These are phyloP conservation scores for Protomyces inundatus DNA, from an alignment of 1,139 yeast species.

Conservation along the genomic window DNA sequence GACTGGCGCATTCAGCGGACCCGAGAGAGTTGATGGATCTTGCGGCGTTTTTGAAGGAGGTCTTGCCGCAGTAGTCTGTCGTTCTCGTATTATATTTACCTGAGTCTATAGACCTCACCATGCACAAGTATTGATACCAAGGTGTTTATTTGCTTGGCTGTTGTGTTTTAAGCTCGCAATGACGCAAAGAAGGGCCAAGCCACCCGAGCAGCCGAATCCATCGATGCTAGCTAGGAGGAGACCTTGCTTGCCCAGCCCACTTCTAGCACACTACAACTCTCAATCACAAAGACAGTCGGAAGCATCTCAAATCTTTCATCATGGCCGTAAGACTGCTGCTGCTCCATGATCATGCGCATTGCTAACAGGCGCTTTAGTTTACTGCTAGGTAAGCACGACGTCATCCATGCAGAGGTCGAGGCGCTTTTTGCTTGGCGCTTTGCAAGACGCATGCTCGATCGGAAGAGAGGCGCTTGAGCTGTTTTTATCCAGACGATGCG, in stretches of 20 bases:
- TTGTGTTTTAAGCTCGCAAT: neutral
- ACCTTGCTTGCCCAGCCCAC: too few species aligned
- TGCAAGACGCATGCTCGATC: too few species aligned
- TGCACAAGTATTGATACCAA: too few species aligned
- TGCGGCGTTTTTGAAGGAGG: conserved; percentile 47
- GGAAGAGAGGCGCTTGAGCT: too few species aligned
- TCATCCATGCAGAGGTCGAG: too few species aligned
- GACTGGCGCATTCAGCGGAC: conserved; percentile 61
- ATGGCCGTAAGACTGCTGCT: neutral
- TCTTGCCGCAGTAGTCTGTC: neutral
- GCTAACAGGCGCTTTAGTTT: neutral
- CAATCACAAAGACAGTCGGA: neutral
- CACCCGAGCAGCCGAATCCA: too few species aligned
- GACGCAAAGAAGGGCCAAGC: neutral
- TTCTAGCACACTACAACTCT: neutral
- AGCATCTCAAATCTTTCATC: neutral
- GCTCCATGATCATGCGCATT: neutral
- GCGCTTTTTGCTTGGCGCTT: too few species aligned
- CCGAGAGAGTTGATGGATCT: conserved; percentile 63
- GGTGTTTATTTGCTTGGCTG: too few species aligned
- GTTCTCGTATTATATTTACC: too few species aligned
- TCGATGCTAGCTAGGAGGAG: too few species aligned
- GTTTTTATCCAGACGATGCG: too few species aligned
- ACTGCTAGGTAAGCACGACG: neutral
- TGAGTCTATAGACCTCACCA: too few species aligned